These are phyloP conservation scores for Nyssa sinensis DNA, from an alignment of 148 eudicot species.

Conservation along the genomic window DNA sequence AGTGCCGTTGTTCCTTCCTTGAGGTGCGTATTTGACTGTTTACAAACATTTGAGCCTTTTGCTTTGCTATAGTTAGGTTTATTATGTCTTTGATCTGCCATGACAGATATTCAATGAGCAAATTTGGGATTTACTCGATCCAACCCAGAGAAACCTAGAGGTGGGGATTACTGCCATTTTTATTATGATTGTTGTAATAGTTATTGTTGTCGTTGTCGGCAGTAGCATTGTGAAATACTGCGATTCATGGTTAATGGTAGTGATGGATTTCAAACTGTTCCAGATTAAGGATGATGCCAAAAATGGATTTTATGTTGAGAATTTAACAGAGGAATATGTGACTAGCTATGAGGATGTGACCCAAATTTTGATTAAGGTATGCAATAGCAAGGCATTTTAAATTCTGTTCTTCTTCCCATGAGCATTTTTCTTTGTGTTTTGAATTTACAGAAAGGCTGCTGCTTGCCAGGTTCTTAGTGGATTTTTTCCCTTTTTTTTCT, in stretches of 20 bases:
- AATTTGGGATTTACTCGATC: constrained; percentile 90
- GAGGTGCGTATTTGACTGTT: constrained; percentile 51
- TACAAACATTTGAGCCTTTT: neutral
- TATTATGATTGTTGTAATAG: too few species aligned
- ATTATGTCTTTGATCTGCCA: neutral
- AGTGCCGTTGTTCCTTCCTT: constrained; percentile 93
- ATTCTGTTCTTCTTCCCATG: neutral
- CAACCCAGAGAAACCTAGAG: constrained; percentile 76
- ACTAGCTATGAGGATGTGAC: constrained; percentile 78
- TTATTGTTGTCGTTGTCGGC: too few species aligned
- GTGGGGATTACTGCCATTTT: constrained; percentile 25
- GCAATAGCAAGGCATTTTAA: constrained; percentile 1
- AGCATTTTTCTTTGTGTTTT: neutral
- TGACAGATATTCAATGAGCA: constrained; percentile 77
- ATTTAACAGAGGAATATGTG: constrained; percentile 92
- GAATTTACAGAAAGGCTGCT: neutral
- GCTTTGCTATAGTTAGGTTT: neutral
- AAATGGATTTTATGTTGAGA: constrained; percentile 80
- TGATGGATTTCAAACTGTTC: constrained; percentile 13
- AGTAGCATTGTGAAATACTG: constrained; percentile 3
- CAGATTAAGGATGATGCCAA: constrained; percentile 88
- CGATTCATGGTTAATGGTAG: constrained; percentile 5
- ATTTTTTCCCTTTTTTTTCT: constrained; percentile 2
- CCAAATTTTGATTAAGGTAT: constrained; percentile 82
- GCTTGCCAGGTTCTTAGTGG: neutral